Evolutionary conservation across 2,329 filamentous ascomycete genomes (phyloP), one percentile per base, ranked within the genome.

Genomic region (Plenodomus tracheiphilus): DNA sequence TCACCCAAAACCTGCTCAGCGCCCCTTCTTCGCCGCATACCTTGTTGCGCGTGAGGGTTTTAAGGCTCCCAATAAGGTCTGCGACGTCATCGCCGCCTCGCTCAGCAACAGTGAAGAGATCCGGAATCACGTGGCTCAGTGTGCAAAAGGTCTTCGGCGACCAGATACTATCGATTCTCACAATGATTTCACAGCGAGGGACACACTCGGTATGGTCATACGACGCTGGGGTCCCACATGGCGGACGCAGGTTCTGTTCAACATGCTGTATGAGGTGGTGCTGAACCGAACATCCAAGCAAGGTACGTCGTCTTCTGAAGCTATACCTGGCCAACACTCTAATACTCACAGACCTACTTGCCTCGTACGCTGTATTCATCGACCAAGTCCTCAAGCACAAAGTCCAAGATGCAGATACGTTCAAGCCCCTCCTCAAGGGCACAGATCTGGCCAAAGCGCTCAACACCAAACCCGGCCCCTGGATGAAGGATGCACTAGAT

Each of bases 401-500:
- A n/a, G 67, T 87, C 15, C 70, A 77, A 20, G 77, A 81, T 9
- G 80, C 75, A 5, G 73, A 77, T 58, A 68, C 67, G 5, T 68
- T 80, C 54, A 79, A 74, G 60, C 75, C 78, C 13, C 69, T 81
- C 4, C 61, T 96, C 28, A 89, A 95, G 65, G 93, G 94, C 15
- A 87, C 82, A 34, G 77, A 86, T 43, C 80, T 97, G 17, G 82
- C 85, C 16, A 80, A 85, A 53, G 84, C 82, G 3, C 77, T 97
- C 3, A 75, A 74, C 16, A 83, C 81, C 0, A 85, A 84, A 54
- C 86, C 89, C 0, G 91, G 90, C 1, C 85, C 79, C n/a, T 97
- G 93, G 93, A 88, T 95, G 81, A 84, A 84, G 45, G 79, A 81
- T 39, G 91, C 91, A 3, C 75, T 96, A 39, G 87, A 95, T 25